Conservation (phyloP, 2,329 filamentous ascomycete genomes). For the Botrytis porri region DNA sequence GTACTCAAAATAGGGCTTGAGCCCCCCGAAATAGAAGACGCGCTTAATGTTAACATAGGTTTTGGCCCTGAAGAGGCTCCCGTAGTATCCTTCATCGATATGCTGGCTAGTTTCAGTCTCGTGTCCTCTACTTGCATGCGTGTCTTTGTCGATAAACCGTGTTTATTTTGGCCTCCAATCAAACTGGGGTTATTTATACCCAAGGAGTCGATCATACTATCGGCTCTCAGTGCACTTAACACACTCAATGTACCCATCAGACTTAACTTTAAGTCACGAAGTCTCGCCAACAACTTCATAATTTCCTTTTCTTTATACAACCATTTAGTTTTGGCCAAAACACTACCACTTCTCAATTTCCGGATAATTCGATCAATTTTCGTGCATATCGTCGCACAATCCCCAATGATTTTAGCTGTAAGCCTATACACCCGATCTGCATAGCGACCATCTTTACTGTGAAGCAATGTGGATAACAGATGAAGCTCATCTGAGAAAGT, state of each 20-base stretch:
- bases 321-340: slow-evolving; percentile 26
- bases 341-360: slow-evolving; percentile 21
- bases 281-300: slow-evolving; percentile 24
- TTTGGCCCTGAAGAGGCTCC: background rate
- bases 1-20: background rate
- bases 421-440: slow-evolving; percentile 25
- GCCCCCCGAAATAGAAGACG: background rate
- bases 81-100: slow-evolving; percentile 3
- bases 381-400: slow-evolving; percentile 26
- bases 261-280: slow-evolving; percentile 28
- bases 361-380: slow-evolving; percentile 26
- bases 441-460: slow-evolving; percentile 23
- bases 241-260: slow-evolving; percentile 25
- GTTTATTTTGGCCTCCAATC: slow-evolving; percentile 9
- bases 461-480: slow-evolving; percentile 22
- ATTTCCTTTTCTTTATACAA: slow-evolving; percentile 29
- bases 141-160: slow-evolving; percentile 17
- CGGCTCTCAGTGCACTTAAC: slow-evolving; percentile 23
- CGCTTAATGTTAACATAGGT: background rate
- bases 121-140: slow-evolving; percentile 21
- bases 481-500: slow-evolving; percentile 24
- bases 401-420: slow-evolving; percentile 27
- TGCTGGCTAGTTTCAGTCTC: slow-evolving; percentile 18
- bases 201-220: slow-evolving; percentile 25
- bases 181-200: slow-evolving; percentile 22